Evolutionary conservation across 2,329 filamentous ascomycete genomes (phyloP).

Genomic region (Neonectria coccinea): DNA sequence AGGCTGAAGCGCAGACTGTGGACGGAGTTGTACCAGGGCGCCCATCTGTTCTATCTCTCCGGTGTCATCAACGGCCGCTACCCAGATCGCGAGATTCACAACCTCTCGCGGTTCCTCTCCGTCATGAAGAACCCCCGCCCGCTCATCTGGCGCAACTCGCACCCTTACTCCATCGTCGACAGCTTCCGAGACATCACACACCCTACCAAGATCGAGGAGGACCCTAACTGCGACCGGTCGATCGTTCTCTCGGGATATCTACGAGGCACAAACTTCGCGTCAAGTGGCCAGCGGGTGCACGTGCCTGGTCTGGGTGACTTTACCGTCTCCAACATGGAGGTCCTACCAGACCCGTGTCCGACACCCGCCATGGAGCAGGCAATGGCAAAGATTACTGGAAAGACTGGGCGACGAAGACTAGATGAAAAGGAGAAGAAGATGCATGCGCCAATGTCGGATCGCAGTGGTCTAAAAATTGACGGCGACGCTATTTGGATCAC

Average conservation of each 20-base stretch:
- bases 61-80: slow-evolving; percentile 97
- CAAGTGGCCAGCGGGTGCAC: slow-evolving; percentile 87
- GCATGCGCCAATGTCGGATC: slow-evolving; percentile 98
- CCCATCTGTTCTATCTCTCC: slow-evolving; percentile 95
- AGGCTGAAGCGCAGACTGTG: slow-evolving; percentile 94
- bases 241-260: slow-evolving; percentile 94
- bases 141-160: slow-evolving; percentile 95
- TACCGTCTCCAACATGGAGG: slow-evolving; percentile 84
- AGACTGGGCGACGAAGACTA: slow-evolving; percentile 80
- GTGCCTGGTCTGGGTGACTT: slow-evolving; percentile 93
- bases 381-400: slow-evolving; percentile 84
- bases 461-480: slow-evolving; percentile 94
- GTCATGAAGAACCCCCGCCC: slow-evolving; percentile 99
- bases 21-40: slow-evolving; percentile 96
- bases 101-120: slow-evolving; percentile 92
- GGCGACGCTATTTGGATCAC: slow-evolving; percentile 96
- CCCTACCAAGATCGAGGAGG: slow-evolving; percentile 88
- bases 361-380: slow-evolving; percentile 92
- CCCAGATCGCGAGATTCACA: slow-evolving; percentile 95
- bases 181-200: slow-evolving; percentile 96
- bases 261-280: slow-evolving; percentile 92
- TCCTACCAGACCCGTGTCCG: slow-evolving; percentile 92
- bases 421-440: slow-evolving; percentile 98
- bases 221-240: slow-evolving; percentile 90
- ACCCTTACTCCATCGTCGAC: slow-evolving; percentile 94